These are phyloP conservation scores for Canariomyces notabilis DNA, from an alignment of 2,329 filamentous ascomycete species.

Conservation along the genomic window DNA sequence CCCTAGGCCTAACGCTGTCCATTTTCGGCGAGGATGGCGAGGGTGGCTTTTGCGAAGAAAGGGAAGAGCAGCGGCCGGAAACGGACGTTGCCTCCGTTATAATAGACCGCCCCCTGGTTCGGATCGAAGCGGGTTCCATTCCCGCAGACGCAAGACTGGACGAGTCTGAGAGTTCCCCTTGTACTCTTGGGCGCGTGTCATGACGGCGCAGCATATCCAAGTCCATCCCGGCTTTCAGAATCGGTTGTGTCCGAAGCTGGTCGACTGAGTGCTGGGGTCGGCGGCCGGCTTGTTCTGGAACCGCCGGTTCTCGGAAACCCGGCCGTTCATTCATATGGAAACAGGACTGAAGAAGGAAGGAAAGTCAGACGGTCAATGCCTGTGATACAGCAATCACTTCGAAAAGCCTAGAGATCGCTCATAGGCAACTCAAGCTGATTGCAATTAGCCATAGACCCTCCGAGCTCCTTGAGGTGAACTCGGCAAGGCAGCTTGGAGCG, in stretches of 20 bases:
- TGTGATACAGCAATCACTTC: slow-evolving; percentile 44
- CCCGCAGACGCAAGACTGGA: slow-evolving; percentile 35
- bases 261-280: neutral
- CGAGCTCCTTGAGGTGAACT: slow-evolving; percentile 13
- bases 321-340: slow-evolving; percentile 17
- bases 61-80: slow-evolving; percentile 30
- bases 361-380: slow-evolving; percentile 52
- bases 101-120: slow-evolving; percentile 35
- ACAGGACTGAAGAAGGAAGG: slow-evolving; percentile 35
- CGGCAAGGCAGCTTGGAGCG: neutral
- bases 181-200: neutral
- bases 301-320: slow-evolving; percentile 2
- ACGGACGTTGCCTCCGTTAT: slow-evolving; percentile 38
- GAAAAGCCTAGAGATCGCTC: slow-evolving; percentile 47
- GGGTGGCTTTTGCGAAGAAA: slow-evolving; percentile 22
- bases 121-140: slow-evolving; percentile 31
- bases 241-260: neutral
- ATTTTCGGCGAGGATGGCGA: slow-evolving; percentile 13
- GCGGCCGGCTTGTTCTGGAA: slow-evolving; percentile 7
- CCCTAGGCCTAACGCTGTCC: slow-evolving; percentile 7
- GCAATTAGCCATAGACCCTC: slow-evolving; percentile 30
- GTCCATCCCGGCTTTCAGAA: slow-evolving; percentile 2
- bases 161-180: slow-evolving; percentile 23
- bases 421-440: slow-evolving; percentile 54
- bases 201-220: neutral